Evolutionary conservation across 371 early-diverging fungal genomes (phyloP).

Genomic region (Rhizopus sp.): DNA sequence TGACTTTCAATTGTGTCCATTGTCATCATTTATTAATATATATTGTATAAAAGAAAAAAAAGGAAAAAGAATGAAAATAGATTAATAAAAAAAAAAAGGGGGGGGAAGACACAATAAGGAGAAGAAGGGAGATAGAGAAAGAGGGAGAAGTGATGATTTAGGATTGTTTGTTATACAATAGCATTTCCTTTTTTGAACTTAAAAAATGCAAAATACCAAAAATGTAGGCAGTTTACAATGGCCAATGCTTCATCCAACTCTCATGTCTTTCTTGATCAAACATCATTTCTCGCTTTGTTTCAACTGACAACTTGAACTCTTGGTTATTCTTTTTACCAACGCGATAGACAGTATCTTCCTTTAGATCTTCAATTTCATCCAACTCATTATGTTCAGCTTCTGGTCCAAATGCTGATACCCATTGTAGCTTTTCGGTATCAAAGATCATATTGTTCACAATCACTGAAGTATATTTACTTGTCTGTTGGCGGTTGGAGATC

Average conservation of each 20-base stretch:
- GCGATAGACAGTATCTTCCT: constrained; percentile 2
- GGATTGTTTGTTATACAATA: not conserved
- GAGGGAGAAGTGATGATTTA: constrained; percentile 3
- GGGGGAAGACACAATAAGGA: constrained; percentile 2
- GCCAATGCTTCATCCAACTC: constrained; percentile 32
- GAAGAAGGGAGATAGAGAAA: constrained; percentile 5
- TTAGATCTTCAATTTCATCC: constrained; percentile 24
- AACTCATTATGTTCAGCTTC: constrained; percentile 17
- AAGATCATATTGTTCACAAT: constrained; percentile 23
- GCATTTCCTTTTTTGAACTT: not conserved
- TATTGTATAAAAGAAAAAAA: constrained; percentile 3
- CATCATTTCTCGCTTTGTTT: constrained; percentile 29
- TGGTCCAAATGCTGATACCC: constrained; percentile 19
- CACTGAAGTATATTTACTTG: constrained; percentile 16
- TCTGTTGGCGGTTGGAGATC: constrained; percentile 19
- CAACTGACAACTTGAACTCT: constrained; percentile 31
- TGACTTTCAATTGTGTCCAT: constrained; percentile 7
- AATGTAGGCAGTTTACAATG: constrained; percentile 4
- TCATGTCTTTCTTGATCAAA: constrained; percentile 34
- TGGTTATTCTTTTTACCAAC: not conserved
- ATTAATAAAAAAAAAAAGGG: constrained; percentile 11
- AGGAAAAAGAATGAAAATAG: constrained; percentile 6
- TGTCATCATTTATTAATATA: constrained; percentile 21
- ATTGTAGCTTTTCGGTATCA: constrained; percentile 13
- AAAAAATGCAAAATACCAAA: constrained; percentile 6